These are phyloP conservation scores for Hydnomerulius pinastri DNA, from an alignment of 768 basidiomycete species.

Conservation along the genomic window DNA sequence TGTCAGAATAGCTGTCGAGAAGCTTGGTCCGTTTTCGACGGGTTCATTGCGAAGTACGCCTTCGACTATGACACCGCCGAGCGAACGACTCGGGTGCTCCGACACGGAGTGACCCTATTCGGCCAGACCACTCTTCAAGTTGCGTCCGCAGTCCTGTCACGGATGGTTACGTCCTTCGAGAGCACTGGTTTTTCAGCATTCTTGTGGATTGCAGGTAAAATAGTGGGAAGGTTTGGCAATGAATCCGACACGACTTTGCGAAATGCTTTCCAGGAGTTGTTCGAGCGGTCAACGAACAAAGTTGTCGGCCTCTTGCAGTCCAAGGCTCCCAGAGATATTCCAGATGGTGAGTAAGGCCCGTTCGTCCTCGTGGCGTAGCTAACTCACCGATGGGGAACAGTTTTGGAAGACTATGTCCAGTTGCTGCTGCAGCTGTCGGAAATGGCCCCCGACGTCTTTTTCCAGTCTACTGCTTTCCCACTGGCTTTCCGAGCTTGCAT, in stretches of 20 bases:
- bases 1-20: conserved; percentile 81
- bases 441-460: conserved; percentile 71
- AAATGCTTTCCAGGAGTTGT: conserved; percentile 59
- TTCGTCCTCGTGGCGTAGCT: neutral
- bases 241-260: conserved; percentile 59
- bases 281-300: conserved; percentile 76
- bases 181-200: conserved; percentile 81
- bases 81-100: conserved; percentile 78
- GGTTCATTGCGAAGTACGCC: conserved; percentile 77
- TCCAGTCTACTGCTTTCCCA: conserved; percentile 77
- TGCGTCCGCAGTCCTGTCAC: conserved; percentile 66
- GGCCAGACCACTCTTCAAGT: conserved; percentile 63
- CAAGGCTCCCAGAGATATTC: conserved; percentile 71
- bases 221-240: conserved; percentile 74
- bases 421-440: conserved; percentile 71
- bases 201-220: conserved; percentile 92
- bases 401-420: conserved; percentile 93
- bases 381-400: conserved; percentile 42
- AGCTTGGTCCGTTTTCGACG: conserved; percentile 83
- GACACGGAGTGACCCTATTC: conserved; percentile 84
- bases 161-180: conserved; percentile 82
- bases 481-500: conserved; percentile 75
- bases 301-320: conserved; percentile 65
- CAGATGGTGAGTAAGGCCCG: conserved; percentile 82
- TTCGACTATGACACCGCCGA: conserved; percentile 77